A percentile compares a stretch with the other conserved stretches of the same genome.
Conservation (phyloP, 2,329 filamentous ascomycete species). For the Trichoderma harzianum region DNA sequence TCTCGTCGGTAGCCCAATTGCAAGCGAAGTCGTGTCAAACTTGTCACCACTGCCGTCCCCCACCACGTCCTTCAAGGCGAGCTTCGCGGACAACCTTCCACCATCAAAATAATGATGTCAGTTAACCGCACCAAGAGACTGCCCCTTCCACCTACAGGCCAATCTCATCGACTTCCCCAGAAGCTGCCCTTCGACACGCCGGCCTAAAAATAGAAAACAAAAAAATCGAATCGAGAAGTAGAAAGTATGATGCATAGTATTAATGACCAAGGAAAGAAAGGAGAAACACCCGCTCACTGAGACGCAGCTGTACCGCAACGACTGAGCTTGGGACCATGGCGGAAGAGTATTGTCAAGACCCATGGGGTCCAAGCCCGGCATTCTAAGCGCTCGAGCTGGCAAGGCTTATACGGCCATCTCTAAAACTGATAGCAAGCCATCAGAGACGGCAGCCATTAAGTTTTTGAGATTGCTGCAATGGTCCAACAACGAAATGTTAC, state of each 20-base stretch:
- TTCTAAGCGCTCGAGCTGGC: constrained; percentile 17
- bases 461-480: constrained; percentile 19
- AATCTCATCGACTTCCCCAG: constrained; percentile 31
- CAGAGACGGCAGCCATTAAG: constrained; percentile 18
- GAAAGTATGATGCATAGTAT: constrained; percentile 20
- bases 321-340: constrained; percentile 25
- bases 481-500: constrained; percentile 29
- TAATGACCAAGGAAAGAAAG: constrained; percentile 30
- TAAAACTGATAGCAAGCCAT: background rate
- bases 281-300: constrained; percentile 29
- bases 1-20: background rate
- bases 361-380: constrained; percentile 6
- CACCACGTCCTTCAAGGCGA: background rate
- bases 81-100: background rate
- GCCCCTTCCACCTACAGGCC: background rate
- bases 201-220: constrained; percentile 27
- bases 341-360: background rate
- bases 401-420: constrained; percentile 12
- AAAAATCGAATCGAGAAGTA: constrained; percentile 19
- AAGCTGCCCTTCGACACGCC: constrained; percentile 31
- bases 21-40: background rate
- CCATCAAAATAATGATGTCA: background rate
- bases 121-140: background rate
- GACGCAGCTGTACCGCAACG: constrained; percentile 40
- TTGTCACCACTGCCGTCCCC: background rate